Evolutionary conservation across 257 asterid species (phyloP), one percentile per base, ranked within the genome.

Genomic region (Pogostemon cablin): DNA sequence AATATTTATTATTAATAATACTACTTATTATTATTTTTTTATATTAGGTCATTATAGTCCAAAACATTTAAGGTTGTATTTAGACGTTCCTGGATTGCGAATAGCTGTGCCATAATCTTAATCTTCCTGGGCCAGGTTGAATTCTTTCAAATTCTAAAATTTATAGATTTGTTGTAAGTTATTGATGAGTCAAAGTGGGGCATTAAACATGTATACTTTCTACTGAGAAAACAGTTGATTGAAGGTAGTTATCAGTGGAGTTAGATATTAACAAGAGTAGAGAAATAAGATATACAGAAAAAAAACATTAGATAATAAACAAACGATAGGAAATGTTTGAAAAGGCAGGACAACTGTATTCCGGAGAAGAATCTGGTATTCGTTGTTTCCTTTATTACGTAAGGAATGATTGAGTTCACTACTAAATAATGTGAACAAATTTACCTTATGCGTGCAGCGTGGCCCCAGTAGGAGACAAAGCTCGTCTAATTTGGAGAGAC

Each of bases 151-250:
- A 5, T 17, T 32, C 39, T 15, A 50, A 41, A 71, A 7, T 48
- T 48, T 71, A 62, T 25, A 5, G 35, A 35, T 57, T 50, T 71
- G 43, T 71, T 20, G 43, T 40, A 49, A 46, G 68, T 62, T 71
- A 62, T 71, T 37, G 17, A 2, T 40, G 64, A 40, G 64, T 15
- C 9, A 46, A 38, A 20, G 37, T 15, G 65, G 58, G 35, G 49
- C 63, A 15, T 37, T 34, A 48, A 69, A 68, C 69, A 53, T 35
- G 49, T 43, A 61, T 68, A 44, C 42, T 47, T 40, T 68, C 56
- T 56, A 25, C 46, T 65, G 40, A 56, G 32, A 46, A n/a, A 41
- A 47, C 61, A 17, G 62, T 48, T 49, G 44, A 54, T 32, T 43
- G 60, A 12, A 43, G 53, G 62, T 42, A 68, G 46, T 52, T 48